phyloP scores from a whole-genome alignment of 2,329 filamentous ascomycete genomes.

The Pseudocercospora pini-densiflorae region DNA sequence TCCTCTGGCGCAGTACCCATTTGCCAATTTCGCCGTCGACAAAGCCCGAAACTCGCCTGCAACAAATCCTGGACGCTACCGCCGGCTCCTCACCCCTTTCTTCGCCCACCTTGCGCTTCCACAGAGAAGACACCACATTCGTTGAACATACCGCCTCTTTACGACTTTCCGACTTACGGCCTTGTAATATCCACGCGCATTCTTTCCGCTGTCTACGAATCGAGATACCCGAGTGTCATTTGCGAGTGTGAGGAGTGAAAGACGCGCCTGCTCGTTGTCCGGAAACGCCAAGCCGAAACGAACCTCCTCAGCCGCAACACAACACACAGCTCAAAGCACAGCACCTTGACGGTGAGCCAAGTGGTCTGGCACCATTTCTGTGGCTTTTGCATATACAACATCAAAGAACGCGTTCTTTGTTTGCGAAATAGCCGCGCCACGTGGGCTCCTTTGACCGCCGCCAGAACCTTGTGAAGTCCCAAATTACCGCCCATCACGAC shows the following conservation, averaged over 20 bases:
- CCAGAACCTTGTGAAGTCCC: slow-evolving; percentile 9
- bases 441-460: slow-evolving; percentile 17
- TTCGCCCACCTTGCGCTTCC: slow-evolving; percentile 20
- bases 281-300: slow-evolving; percentile 21
- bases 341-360: slow-evolving; percentile 17
- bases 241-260: slow-evolving; percentile 14
- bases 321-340: background rate
- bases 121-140: slow-evolving; percentile 23
- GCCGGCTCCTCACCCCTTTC: slow-evolving; percentile 15
- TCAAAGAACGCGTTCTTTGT: slow-evolving; percentile 29
- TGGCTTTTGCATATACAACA: slow-evolving; percentile 18
- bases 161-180: slow-evolving; percentile 29
- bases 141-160: slow-evolving; percentile 19
- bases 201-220: slow-evolving; percentile 16
- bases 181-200: slow-evolving; percentile 26
- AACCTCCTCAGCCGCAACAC: slow-evolving; percentile 19
- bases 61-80: background rate
- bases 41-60: slow-evolving; percentile 2
- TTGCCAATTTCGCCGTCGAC: slow-evolving; percentile 18
- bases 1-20: background rate
- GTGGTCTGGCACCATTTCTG: slow-evolving; percentile 25
- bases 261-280: slow-evolving; percentile 26
- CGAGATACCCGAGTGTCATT: slow-evolving; percentile 14
- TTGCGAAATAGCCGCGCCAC: slow-evolving; percentile 25
- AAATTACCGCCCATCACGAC: slow-evolving; percentile 7